Evolutionary conservation across 2,329 filamentous ascomycete species (phyloP), one percentile per base, ranked within the genome.

Genomic region (Penicillium hordei): DNA sequence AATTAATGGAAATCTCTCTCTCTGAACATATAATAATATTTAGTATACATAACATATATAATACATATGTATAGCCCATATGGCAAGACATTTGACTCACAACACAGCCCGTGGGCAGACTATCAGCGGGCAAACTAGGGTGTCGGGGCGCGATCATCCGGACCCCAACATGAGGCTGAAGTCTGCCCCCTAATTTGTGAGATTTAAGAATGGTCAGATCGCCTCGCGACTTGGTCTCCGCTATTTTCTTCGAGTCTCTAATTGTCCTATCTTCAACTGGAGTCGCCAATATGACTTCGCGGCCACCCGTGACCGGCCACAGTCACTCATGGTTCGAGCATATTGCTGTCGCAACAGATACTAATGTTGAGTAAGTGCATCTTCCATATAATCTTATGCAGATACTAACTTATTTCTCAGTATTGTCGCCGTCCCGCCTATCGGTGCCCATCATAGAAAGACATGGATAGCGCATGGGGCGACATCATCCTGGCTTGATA

Each of bases 341-440:
- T 46, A 43, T 66, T 17, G 33, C 55, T 15, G 52, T 60, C 6
- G 38, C 46, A 9, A 45, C 58, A 13, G 40, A 63, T 8, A 67
- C 66, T 5, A 63, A 64, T 42, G 61, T 70, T 25, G 70, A 73
- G 70, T 73, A 60, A 53, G 68, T 63, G 21, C 21, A 23, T 29
- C n/a, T n/a, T 12, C 15, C 46, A 9, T 9, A 1, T n/a, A 9
- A 36, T 36, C 17, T 12, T 8, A 13, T 13, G 17, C 27, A 9
- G 48, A 38, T 25, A 60, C 31, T 7, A 17, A 48, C 29, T 23
- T 13, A 42, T 21, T 4, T 17, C 44, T 27, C 49, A 75, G 73
- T 57, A 72, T 75, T 27, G 67, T 75, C 33, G 72, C 66, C 7
- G 60, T 75, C n/a, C 72, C 72, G 39, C 68, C 72, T 9, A 71